Base-by-base conservation (phyloP, 331 rosid species). In the Cydonia oblonga region DNA sequence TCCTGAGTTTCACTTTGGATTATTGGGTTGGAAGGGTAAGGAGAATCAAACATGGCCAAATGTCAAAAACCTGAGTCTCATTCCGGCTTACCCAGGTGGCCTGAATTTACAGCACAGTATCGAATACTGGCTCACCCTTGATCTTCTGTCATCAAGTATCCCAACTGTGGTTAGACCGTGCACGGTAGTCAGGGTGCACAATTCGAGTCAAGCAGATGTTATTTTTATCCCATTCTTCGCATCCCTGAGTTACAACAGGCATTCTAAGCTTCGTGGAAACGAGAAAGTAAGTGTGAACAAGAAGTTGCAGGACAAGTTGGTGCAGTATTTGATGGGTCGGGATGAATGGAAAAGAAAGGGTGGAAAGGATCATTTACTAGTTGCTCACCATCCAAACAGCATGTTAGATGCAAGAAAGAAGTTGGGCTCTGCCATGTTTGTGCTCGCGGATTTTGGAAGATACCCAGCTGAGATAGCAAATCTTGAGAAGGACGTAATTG, bases 381-480 rank as follows among this genome's bases (percentile, higher is more conserved):
- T 91, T 53, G 93, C 97, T 7, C 97, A 93, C 87, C 98, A 93
- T 81, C 98, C 98, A 61, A 93, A 93, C 77, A 93, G 97, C 76
- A 64, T 93, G 89, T 74, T 93, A 67, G 87, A 86, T 71, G 92
- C 92, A 54, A 87, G 98, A 71, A 86, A 24, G 70, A 84, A 81
- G 40, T 75, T 93, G 81, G 96, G 92, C 25, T 88, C 98, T 59
- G 91, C 97, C 73, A 89, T 89, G 80, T 92, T 93, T 72, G 89
- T 91, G 72, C 97, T 93, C 38, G 97, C 98, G 26, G 97, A 93
- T 88, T 93, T 93, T 56, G 98, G 98, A 81, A 91, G 98, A 84
- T 93, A 93, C 74, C 90, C 95, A 2, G 78, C 33, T 74, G 90
- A 83, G 70, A 67, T 86, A 81, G 98, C 98, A 42, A 93, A 91